Evolutionary conservation across 164 flowering plant genomes (phyloP), one percentile per base, ranked within the genome.

Genomic region (Tetracentron sinense): DNA sequence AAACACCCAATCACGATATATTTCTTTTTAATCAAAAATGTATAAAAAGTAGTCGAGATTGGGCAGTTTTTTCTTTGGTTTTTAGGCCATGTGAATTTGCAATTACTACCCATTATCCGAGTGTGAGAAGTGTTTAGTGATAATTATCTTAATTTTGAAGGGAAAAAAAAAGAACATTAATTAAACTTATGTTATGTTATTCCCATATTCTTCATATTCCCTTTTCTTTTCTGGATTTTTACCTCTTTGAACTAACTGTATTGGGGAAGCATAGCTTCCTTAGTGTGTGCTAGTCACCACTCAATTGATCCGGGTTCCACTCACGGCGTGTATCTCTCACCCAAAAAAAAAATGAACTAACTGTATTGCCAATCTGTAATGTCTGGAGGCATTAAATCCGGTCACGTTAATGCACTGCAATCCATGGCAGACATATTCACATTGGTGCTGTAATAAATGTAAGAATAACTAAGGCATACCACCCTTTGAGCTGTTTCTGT

Each of bases 361-460:
- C n/a, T n/a, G n/a, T n/a, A n/a, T n/a, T n/a, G n/a, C n/a, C 38
- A 28, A 47, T n/a, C 42, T 48, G 42, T 26, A 60, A 22, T 29
- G 42, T 49, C 17, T 48, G 55, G 35, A 8, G 52, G 64, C 70
- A 67, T 51, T 67, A 52, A 67, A 53, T 16, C 42, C 5, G 59
- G 70, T 54, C 64, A 52, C 44, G 54, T 67, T 60, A 67, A 59
- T 59, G 64, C 58, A 26, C 58, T 26, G 58, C 28, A 60, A 56
- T 64, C 11, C 22, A 47, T 56, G 61, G 33, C 68, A 64, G 68
- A 56, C 21, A 30, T 26, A 30, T 50, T 58, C 26, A 57, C 54
- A 23, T 11, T 50, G 53, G 60, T 64, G 28, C 28, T 22, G 56
- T 55, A 7, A 62, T 62, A 51, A 62, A 52, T 62, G 60, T 30